Evolutionary conservation across 768 basidiomycete species (phyloP).

Genomic region (Russula sp.): DNA sequence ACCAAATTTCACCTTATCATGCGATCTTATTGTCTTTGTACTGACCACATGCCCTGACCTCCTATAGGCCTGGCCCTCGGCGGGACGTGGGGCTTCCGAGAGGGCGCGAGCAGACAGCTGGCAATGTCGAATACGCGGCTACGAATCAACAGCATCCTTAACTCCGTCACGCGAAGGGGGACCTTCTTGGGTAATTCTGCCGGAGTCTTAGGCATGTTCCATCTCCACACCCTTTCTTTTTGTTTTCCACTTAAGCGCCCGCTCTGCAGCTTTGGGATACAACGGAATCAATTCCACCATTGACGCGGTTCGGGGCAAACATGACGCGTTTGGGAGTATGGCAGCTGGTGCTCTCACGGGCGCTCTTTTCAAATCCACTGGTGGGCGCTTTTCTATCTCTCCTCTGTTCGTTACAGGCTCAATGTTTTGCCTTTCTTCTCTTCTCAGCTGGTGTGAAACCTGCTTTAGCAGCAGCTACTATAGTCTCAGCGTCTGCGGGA

Average conservation of each 20-base stretch:
- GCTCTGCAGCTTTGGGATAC: conserved; percentile 77
- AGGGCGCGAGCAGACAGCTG: conserved; percentile 84
- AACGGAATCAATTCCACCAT: conserved; percentile 95
- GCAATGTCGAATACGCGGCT: conserved; percentile 81
- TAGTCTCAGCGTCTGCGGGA: conserved; percentile 87
- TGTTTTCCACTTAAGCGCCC: conserved; percentile 36
- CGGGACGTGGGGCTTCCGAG: conserved; percentile 92
- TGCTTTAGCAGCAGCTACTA: conserved; percentile 79
- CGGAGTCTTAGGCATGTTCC: conserved; percentile 85
- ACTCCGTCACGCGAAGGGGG: conserved; percentile 93
- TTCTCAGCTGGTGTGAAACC: conserved; percentile 84
- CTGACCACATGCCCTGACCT: conserved; percentile 70
- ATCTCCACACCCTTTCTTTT: conserved; percentile 32
- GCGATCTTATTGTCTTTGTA: conserved; percentile 67
- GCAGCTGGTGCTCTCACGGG: conserved; percentile 88
- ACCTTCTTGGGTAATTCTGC: conserved; percentile 98
- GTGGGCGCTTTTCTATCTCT: conserved; percentile 45
- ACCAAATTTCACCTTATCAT: conserved; percentile 26
- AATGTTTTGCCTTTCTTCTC: conserved; percentile 32
- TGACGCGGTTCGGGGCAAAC: conserved; percentile 81
- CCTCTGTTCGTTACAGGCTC: conserved; percentile 23
- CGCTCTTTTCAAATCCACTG: conserved; percentile 88
- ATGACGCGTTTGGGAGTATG: conserved; percentile 90
- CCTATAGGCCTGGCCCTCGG: conserved; percentile 86
- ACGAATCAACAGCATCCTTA: conserved; percentile 94